Evolutionary conservation across 139 green algal species (phyloP).

Genomic region (Yamagishiella unicocca): DNA sequence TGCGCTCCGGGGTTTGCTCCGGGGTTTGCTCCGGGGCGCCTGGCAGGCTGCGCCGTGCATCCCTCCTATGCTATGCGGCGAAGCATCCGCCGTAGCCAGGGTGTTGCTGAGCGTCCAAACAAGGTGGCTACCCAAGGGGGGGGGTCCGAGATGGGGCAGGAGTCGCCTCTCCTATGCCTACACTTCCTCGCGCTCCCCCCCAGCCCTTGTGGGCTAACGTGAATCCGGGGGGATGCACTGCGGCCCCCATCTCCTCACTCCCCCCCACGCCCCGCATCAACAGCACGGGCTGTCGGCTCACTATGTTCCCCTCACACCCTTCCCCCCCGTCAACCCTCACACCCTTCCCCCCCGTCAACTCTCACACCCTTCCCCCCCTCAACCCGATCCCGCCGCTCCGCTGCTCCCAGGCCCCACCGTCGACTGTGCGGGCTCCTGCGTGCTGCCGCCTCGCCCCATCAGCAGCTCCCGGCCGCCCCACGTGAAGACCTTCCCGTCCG

Average conservation of each 20-base stretch:
- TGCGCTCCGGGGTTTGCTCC: not conserved
- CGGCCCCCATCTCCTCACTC: too few species aligned
- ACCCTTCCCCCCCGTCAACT: not conserved
- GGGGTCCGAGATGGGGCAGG: too few species aligned
- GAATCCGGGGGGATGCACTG: too few species aligned
- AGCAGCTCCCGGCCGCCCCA: constrained; percentile 54
- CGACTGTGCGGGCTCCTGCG: constrained; percentile 6
- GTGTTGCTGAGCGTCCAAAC: too few species aligned
- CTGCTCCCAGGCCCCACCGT: not conserved
- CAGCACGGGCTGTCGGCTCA: not conserved
- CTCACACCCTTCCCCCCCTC: not conserved
- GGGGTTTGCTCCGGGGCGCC: too few species aligned
- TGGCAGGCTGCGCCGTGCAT: not conserved
- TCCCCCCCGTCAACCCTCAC: not conserved
- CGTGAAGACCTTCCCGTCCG: constrained; percentile 57
- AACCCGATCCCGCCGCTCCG: too few species aligned
- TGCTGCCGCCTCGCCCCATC: constrained; percentile 3
- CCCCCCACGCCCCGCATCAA: not conserved
- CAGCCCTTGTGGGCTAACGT: too few species aligned
- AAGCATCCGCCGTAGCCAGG: not conserved
- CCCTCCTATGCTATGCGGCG: not conserved
- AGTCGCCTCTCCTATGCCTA: too few species aligned
- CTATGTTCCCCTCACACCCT: not conserved
- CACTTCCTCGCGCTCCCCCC: too few species aligned
- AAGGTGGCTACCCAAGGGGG: too few species aligned